Evolutionary conservation across 225 moss, liverwort and hornwort genomes (phyloP).

Genomic region (Bryoerythrophyllum caledonicum): DNA sequence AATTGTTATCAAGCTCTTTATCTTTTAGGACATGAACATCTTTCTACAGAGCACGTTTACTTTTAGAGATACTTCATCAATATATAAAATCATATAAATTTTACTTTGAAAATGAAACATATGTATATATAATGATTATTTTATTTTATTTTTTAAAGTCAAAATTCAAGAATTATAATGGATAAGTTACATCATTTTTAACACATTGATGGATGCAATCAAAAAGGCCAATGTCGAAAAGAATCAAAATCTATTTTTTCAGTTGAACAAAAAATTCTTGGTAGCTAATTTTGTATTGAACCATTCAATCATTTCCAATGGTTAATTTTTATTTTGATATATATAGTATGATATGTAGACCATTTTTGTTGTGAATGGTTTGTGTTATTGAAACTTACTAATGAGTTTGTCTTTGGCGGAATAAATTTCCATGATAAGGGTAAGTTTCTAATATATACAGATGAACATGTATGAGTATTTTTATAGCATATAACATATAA

Average conservation of each 20-base stretch:
- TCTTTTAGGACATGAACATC: neutral
- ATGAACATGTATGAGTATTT: neutral
- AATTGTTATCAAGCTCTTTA: neutral
- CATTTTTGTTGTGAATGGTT: neutral
- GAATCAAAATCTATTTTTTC: too few relatives aligned
- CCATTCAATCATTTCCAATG: too few relatives aligned
- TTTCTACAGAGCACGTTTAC: neutral
- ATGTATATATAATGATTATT: too few relatives aligned
- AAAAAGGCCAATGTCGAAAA: neutral
- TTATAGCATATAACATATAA: neutral
- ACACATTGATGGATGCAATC: neutral
- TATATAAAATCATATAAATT: too few relatives aligned
- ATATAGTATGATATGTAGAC: too few relatives aligned
- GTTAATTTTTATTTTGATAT: too few relatives aligned
- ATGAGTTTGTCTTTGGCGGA: neutral
- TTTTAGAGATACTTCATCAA: too few relatives aligned
- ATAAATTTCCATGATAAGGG: neutral
- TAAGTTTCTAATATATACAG: neutral
- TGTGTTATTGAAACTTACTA: neutral
- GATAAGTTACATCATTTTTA: neutral
- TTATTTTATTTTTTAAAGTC: too few relatives aligned
- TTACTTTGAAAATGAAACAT: too few relatives aligned
- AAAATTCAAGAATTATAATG: neutral
- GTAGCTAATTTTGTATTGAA: too few relatives aligned
- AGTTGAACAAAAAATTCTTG: too few relatives aligned